These are phyloP conservation scores for Ceratobasidium sp. DNA, from an alignment of 1,284 basidiomycete species.

Conservation along the genomic window DNA sequence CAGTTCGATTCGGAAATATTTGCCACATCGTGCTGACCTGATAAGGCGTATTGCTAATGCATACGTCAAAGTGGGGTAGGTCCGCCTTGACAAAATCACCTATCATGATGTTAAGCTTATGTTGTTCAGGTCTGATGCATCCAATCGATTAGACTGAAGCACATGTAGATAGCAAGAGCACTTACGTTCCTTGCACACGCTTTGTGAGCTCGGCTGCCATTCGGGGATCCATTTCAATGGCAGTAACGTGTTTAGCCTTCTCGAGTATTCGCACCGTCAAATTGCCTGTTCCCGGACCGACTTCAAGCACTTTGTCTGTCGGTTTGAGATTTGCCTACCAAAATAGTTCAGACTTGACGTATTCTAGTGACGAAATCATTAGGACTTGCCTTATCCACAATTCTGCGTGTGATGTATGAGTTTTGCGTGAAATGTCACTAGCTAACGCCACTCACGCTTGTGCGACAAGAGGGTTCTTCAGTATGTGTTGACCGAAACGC, in stretches of 20 bases:
- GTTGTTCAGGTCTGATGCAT: conserved; percentile 84
- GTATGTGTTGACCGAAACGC: conserved; percentile 95
- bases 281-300: conserved; percentile 99
- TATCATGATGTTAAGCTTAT: conserved; percentile 93
- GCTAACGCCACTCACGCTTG: conserved; percentile 74
- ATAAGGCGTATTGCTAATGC: conserved; percentile 99
- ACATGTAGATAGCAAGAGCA: conserved; percentile 52
- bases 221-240: conserved; percentile 98
- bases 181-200: conserved; percentile 97
- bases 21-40: conserved; percentile 64
- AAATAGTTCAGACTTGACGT: neutral
- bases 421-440: neutral
- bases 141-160: neutral
- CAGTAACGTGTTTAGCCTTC: conserved; percentile 91
- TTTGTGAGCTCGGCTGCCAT: conserved; percentile 99
- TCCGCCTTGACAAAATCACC: conserved; percentile 98
- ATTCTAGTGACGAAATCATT: neutral
- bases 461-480: conserved; percentile 92
- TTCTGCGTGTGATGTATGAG: conserved; percentile 62
- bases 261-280: conserved; percentile 95
- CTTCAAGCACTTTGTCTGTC: conserved; percentile 96
- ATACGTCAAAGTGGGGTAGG: conserved; percentile 97
- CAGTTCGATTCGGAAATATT: neutral
- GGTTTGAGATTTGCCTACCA: conserved; percentile 90
- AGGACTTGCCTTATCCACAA: conserved; percentile 76